Base-by-base conservation (phyloP, 352 stramenopile species). In the Thraustochytrium sp. region DNA sequence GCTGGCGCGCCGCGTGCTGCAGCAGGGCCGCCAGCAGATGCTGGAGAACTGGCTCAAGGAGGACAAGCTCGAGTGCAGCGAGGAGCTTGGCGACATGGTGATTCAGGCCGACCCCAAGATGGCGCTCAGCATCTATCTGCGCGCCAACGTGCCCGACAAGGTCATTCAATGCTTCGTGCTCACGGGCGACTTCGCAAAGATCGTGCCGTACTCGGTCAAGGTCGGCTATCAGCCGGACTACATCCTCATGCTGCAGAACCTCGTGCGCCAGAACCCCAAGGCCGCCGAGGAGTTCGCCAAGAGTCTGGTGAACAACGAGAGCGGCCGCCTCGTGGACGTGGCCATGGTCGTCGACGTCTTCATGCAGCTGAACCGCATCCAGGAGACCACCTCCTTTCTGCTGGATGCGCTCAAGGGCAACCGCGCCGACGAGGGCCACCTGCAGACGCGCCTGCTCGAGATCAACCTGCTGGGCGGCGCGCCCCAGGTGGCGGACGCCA, bases 31-130 rank as follows among this genome's bases (percentile, higher is more conserved):
- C 74, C 94, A 94, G 8, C 94, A 98, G 84, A 90, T 99, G 38
- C 90, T 99, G 83, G 96, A 99, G 89, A 99, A 99, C 89, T 99
- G 97, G 97, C 90, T 99, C 31, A 97, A 96, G 29, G 97, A 99
- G 87, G 96, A 99, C 89, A 99, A 99, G 90, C 90, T 99, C 44
- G 92, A 98, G 84, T 98, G 94, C 88, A 98, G 94, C 0, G 96
- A 98, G 86, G 93, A 97, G 86, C 91, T 99, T 26, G 96, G 96
- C 87, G 96, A 99, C 87, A 90, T 99, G 76, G 96, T 98, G 36
- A 92, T 93, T 92, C 92, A 64, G 68, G 92, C 93, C 51, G 97
- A 99, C 89, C 95, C 93, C 9, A 98, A 95, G 9, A 98, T 99
- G 93, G 97, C 97, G 4, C 90, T 99, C 51, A 97, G 93, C 51